Base-by-base conservation (phyloP, 768 basidiomycete species). In the Hydnum rufescens region DNA sequence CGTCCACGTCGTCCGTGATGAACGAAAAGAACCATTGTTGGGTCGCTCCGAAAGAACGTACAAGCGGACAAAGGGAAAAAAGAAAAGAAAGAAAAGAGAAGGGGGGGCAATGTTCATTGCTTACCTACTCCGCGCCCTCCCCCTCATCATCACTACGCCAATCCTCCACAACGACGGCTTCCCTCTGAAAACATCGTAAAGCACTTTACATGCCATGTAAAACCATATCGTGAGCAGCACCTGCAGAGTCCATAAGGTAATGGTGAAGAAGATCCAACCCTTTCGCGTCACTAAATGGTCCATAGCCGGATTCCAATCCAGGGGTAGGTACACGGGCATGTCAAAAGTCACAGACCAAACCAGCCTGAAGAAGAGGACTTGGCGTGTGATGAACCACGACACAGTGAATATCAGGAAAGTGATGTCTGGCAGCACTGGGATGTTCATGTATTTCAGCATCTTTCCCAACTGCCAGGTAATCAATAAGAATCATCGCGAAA, bases 341-440 rank as follows among this genome's bases (percentile, higher is more conserved):
- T 86, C 78, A 55, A 68, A 61, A 53, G 71, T 70, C 13, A 71
- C 65, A 5, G 80, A 80, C 54, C 71, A 68, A 57, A 95, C 80
- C 55, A 81, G 76, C 51, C 78, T 63, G 42, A 75, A 61, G 68
- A 90, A 92, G 13, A 92, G 71, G 57, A 86, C 64, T 61, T 97
- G 88, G 43, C 95, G 78, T 1, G 92, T 90, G 26, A 87, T 62
- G 56, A 95, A 70, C 95, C 95, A 99, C 5, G 83, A 83, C 22
- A 90, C 50, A 60, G 96, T 72, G 71, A 93, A 99, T 57, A 73
- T 60, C 29, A 69, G 82, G 61, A 99, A 97, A 0, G 75, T 73
- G 25, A 67, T 59, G 64, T 97, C 90, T 52, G 82, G 83, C 13
- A 75, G 62, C 19, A 74, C 65, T 31, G 71, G 66, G 39, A 79